Conservation (phyloP, 345 rosid species). For the Citrus reticulata region DNA sequence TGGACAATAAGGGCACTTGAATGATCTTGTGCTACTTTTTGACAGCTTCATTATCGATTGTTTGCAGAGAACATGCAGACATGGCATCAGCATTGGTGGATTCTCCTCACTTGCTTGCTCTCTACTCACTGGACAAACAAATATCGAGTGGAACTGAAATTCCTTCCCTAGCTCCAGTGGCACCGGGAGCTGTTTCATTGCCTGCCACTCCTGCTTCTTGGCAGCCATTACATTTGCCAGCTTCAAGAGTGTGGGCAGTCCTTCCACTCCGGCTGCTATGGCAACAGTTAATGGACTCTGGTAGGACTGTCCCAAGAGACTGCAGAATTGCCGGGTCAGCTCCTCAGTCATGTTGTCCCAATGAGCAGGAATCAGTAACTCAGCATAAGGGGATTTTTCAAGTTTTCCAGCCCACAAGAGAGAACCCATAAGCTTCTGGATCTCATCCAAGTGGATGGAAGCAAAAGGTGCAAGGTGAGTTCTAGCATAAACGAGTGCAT, state of each 20-base stretch:
- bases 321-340: constrained; percentile 46
- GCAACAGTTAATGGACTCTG: constrained; percentile 48
- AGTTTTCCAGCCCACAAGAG: constrained; percentile 50
- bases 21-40: constrained; percentile 38
- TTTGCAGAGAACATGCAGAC: constrained; percentile 72
- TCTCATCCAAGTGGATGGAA: constrained; percentile 29
- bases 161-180: constrained; percentile 59
- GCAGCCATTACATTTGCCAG: constrained; percentile 62
- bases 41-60: constrained; percentile 68
- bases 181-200: constrained; percentile 58
- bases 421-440: constrained; percentile 52
- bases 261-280: constrained; percentile 64
- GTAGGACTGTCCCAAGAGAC: constrained; percentile 44
- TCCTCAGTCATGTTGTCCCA: constrained; percentile 55
- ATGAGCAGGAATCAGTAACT: constrained; percentile 33
- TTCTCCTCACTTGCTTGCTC: constrained; percentile 69
- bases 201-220: constrained; percentile 65
- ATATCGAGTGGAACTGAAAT: constrained; percentile 69
- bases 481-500: constrained; percentile 61
- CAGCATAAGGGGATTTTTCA: constrained; percentile 55
- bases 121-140: constrained; percentile 70
- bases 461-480: constrained; percentile 45
- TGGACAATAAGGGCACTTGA: constrained; percentile 74
- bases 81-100: constrained; percentile 70
- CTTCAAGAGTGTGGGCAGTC: constrained; percentile 65